Percentiles rank a stretch among this genome's conserved stretches.
Conservation (phyloP, 371 early-diverging fungal genomes). For the Mucor lusitanicus region DNA sequence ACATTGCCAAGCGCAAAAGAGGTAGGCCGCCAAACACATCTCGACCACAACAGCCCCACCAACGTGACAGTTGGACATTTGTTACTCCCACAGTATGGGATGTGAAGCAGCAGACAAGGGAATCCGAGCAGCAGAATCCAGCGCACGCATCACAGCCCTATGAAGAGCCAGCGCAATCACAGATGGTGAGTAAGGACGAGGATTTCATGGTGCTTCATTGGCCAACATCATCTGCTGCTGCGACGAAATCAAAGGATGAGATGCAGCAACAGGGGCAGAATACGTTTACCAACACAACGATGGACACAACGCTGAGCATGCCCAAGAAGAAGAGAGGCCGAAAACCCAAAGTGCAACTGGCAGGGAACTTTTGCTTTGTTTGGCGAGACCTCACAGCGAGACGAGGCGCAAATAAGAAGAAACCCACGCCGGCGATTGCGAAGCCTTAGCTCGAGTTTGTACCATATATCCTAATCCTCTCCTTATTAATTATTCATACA, state of each 20-base stretch:
- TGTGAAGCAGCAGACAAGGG: constrained; percentile 13
- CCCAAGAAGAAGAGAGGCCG: constrained; percentile 52
- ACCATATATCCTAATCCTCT: not conserved
- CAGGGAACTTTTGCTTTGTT: constrained; percentile 53
- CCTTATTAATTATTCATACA: not conserved
- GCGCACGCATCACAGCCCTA: not conserved
- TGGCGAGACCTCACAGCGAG: constrained; percentile 49
- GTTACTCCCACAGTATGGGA: constrained; percentile 36
- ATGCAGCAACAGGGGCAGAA: constrained; percentile 6
- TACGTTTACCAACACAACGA: constrained; percentile 36
- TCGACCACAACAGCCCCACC: constrained; percentile 22
- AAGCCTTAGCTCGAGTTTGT: not conserved
- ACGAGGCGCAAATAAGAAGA: constrained; percentile 34
- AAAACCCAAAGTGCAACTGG: constrained; percentile 48
- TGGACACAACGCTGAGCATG: constrained; percentile 41
- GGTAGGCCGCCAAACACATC: constrained; percentile 48
- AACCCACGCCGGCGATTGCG: not conserved
- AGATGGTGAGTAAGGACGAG: not conserved
- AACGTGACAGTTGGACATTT: constrained; percentile 31
- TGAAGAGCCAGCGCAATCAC: not conserved
- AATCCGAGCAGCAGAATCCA: not conserved
- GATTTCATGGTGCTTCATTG: constrained; percentile 6
- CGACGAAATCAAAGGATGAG: not conserved
- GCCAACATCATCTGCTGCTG: not conserved
- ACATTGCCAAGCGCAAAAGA: constrained; percentile 34